Evolutionary conservation across 1,284 basidiomycete genomes (phyloP), one percentile per base, ranked within the genome.

Genomic region (Marasmius tenuissimus): DNA sequence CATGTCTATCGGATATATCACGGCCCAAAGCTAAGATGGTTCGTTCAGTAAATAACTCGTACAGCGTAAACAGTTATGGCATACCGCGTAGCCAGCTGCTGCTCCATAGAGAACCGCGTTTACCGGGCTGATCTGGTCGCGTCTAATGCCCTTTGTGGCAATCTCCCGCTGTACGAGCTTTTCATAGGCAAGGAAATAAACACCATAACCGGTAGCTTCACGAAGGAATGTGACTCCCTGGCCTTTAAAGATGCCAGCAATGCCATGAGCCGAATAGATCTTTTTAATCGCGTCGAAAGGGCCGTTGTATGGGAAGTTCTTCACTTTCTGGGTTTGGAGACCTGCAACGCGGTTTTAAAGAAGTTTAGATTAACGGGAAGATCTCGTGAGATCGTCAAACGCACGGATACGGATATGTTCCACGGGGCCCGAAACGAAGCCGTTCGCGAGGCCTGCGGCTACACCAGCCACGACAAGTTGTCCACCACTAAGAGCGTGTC

Each of bases 371-470:
- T 59, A 57, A 49, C 47, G 16, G 54, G 47, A 65, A 52, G 42
- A 48, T 12, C 48, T n/a, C 22, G 60, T 49, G 16, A 63, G 27
- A 27, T 27, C 27, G 27, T 27, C 27, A 27, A 27, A 83, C 92
- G 72, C 68, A 91, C 96, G 91, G 69, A 98, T 98, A 81, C 97
- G 92, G 70, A 98, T 95, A 72, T 98, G 96, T 75, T 99, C 97
- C 12, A 99, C 95, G 1, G 97, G 97, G 1, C 95, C 94, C 0
- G 96, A 96, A 18, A 98, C 93, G 60, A 96, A 83, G 49, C 92
- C 91, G 73, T 98, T 99, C 14, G 94, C 91, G 22, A 98, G 75
- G 39, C 97, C 96, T 27, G 96, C 96, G 35, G 86, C 77, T 2
- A 94, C 87, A 65, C 96, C 96, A 4, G 94, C 84, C 0, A 81